Conservation (phyloP, 345 rosid genomes). For the Ceriops zippeliana region DNA sequence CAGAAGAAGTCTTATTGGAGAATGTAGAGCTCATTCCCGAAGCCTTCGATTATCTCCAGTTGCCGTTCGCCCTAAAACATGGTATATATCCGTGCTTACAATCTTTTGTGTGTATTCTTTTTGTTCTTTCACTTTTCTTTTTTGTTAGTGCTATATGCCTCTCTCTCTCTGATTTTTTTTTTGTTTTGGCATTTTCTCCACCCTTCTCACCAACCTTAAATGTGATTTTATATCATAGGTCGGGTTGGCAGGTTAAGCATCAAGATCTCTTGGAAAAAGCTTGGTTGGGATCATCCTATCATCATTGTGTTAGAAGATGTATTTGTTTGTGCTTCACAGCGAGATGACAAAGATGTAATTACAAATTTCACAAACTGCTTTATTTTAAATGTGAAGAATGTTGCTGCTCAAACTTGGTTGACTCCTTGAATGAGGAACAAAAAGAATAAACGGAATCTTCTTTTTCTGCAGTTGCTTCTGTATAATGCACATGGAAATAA, state of each 20-base stretch:
- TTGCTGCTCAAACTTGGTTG: too few species aligned
- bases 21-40: conserved; percentile 76
- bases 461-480: not conserved
- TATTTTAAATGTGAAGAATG: not conserved
- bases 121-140: not conserved
- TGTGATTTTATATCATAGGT: conserved; percentile 27
- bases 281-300: conserved; percentile 70
- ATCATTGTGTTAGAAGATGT: conserved; percentile 71
- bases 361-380: not conserved
- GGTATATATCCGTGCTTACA: conserved; percentile 29
- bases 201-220: not conserved
- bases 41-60: conserved; percentile 84
- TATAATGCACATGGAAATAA: too few species aligned
- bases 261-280: conserved; percentile 75
- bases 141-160: not conserved
- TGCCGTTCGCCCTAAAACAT: conserved; percentile 75
- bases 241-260: conserved; percentile 77
- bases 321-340: conserved; percentile 56
- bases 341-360: conserved; percentile 73
- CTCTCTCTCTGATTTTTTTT: not conserved
- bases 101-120: not conserved
- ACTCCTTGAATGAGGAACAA: not conserved
- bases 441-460: not conserved
- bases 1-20: conserved; percentile 68
- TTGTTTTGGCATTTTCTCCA: not conserved